phyloP scores from a whole-genome alignment of 2,329 filamentous ascomycete genomes.

The Aspergillus eucalypticola region DNA sequence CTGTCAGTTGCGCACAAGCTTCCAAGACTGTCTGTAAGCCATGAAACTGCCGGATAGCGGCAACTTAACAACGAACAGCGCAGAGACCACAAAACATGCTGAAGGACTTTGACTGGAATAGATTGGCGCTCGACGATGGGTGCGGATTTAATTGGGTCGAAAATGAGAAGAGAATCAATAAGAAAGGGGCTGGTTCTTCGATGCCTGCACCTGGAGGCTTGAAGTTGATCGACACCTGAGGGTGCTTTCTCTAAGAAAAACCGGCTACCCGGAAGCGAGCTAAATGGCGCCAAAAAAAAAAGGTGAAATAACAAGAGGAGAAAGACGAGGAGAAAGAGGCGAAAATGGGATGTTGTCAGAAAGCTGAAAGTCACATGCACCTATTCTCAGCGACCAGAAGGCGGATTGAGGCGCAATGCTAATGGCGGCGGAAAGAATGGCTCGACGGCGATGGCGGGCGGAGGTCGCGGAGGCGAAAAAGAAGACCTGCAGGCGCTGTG shows the following conservation, averaged over 20 bases:
- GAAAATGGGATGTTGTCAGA: constrained; percentile 2
- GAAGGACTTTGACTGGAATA: constrained; percentile 2
- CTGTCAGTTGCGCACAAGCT: constrained; percentile 17
- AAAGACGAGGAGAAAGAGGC: constrained; percentile 14
- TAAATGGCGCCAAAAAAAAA: constrained; percentile 3
- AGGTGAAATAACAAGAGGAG: constrained; percentile 11
- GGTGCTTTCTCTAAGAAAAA: constrained; percentile 5
- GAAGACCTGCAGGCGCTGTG: background rate
- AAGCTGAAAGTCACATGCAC: constrained; percentile 22
- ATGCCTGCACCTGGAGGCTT: constrained; percentile 16
- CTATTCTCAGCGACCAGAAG: constrained; percentile 9
- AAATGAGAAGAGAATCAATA: constrained; percentile 3
- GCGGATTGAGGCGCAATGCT: constrained; percentile 17
- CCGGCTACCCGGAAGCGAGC: constrained; percentile 1
- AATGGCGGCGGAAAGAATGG: background rate
- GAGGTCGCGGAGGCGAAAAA: constrained; percentile 9
- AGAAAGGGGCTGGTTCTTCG: constrained; percentile 18
- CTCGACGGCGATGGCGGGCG: constrained; percentile 1
- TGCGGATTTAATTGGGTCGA: background rate
- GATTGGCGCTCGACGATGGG: background rate
- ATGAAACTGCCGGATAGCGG: constrained; percentile 25
- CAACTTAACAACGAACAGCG: constrained; percentile 23
- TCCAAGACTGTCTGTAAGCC: constrained; percentile 21
- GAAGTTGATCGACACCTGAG: background rate
- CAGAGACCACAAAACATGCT: constrained; percentile 23